phyloP scores from a whole-genome alignment of 768 basidiomycete genomes.

The Mycena alexandri region DNA sequence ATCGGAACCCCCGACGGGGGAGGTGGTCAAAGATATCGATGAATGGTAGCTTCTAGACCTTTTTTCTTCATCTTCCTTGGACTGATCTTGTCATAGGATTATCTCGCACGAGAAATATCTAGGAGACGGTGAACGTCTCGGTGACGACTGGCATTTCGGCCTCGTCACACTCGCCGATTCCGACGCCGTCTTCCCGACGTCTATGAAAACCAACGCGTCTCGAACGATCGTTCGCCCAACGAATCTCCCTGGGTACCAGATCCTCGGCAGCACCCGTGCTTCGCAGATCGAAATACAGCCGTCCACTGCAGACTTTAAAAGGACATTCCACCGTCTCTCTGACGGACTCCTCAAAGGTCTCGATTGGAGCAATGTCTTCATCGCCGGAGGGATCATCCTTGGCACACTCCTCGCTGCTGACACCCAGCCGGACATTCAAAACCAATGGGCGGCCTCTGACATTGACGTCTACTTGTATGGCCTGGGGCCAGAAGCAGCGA shows the following conservation, averaged over 20 bases:
- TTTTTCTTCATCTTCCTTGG: too few species aligned
- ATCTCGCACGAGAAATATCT: slow-evolving; percentile 17
- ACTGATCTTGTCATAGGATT: background rate
- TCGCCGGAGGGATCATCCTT: too few species aligned
- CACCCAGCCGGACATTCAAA: too few species aligned
- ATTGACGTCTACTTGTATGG: too few species aligned
- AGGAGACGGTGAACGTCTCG: slow-evolving; percentile 7
- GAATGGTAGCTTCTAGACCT: slow-evolving; percentile 9
- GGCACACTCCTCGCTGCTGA: too few species aligned
- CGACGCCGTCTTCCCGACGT: slow-evolving; percentile 10
- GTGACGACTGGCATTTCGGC: slow-evolving; percentile 1
- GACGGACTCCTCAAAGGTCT: too few species aligned
- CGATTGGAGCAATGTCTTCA: too few species aligned
- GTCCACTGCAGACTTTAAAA: too few species aligned
- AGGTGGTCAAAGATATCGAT: slow-evolving; percentile 1
- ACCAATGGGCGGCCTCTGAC: too few species aligned
- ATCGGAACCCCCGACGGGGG: background rate
- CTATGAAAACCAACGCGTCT: background rate
- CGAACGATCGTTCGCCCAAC: slow-evolving; percentile 2
- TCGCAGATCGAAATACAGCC: background rate
- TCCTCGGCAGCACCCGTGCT: slow-evolving; percentile 1
- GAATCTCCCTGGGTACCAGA: slow-evolving; percentile 1
- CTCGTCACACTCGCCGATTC: slow-evolving; percentile 15
- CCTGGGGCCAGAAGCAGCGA: too few species aligned
- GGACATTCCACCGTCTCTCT: too few species aligned